Percentiles rank a stretch among this genome's conserved stretches.
These are phyloP conservation scores for Epicoccum nigrum DNA, from an alignment of 2,329 filamentous ascomycete genomes.

Conservation along the genomic window DNA sequence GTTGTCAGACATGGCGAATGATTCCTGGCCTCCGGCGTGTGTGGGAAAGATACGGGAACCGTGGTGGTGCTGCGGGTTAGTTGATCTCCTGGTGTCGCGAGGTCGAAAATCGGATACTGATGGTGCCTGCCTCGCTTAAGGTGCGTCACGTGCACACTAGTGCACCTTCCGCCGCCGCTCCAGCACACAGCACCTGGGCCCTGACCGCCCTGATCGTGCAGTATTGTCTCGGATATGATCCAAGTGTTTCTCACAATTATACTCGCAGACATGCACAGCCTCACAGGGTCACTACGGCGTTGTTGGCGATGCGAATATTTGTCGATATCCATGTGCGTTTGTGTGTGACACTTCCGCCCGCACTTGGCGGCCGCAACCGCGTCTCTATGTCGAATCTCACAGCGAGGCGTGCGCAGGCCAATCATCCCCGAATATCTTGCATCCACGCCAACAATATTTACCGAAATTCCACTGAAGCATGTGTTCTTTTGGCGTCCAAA, in stretches of 20 bases:
- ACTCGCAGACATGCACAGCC: too few relatives aligned
- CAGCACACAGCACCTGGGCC: neutral
- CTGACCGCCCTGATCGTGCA: neutral
- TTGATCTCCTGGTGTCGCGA: conserved; percentile 20
- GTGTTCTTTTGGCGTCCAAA: too few relatives aligned
- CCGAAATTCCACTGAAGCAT: too few relatives aligned
- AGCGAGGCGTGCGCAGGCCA: too few relatives aligned
- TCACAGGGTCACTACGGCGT: neutral
- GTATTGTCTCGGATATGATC: neutral
- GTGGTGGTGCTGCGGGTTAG: conserved; percentile 44
- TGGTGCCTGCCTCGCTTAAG: conserved; percentile 8
- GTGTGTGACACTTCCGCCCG: conserved; percentile 3
- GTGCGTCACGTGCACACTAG: conserved; percentile 6
- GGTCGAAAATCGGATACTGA: conserved; percentile 1
- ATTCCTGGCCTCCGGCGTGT: conserved; percentile 37
- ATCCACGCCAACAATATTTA: too few relatives aligned
- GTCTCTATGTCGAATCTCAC: too few relatives aligned
- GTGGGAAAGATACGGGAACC: conserved; percentile 34
- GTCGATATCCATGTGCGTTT: neutral
- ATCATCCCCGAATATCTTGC: too few relatives aligned
- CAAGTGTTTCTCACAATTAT: neutral
- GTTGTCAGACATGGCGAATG: conserved; percentile 47
- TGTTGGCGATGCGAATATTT: neutral
- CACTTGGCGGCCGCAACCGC: conserved; percentile 3
- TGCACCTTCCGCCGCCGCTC: neutral